A percentile compares a stretch with the other conserved stretches of the same genome.
These are phyloP conservation scores for Arachis monticola DNA, from an alignment of 331 rosid genomes.

Conservation along the genomic window DNA sequence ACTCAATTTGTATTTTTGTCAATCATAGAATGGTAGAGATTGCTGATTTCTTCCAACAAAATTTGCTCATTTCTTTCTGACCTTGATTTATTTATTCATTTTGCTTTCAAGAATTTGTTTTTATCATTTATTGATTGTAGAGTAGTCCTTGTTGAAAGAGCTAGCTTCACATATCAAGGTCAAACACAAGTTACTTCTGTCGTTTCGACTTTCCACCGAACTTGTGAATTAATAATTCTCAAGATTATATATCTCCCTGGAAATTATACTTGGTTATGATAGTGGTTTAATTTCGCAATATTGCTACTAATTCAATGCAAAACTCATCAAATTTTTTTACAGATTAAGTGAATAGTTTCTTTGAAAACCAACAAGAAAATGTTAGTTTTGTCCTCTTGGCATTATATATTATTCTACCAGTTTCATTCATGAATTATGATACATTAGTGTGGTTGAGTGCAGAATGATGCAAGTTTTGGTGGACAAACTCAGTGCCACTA, in stretches of 20 bases:
- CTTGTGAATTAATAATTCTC: too few species aligned
- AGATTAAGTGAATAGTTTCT: constrained; percentile 9
- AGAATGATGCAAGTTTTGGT: not conserved
- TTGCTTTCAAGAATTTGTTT: too few species aligned
- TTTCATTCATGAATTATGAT: too few species aligned
- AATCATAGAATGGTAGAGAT: not conserved
- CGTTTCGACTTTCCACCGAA: not conserved
- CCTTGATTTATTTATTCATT: not conserved
- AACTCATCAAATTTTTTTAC: not conserved
- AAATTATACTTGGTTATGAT: too few species aligned
- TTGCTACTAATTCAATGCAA: constrained; percentile 9
- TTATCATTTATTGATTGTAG: too few species aligned
- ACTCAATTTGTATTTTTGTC: too few species aligned
- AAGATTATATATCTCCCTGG: too few species aligned
- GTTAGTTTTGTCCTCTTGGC: constrained; percentile 19
- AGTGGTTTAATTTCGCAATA: not conserved
- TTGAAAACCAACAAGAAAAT: not conserved
- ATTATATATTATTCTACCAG: constrained; percentile 41
- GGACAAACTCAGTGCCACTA: constrained; percentile 72
- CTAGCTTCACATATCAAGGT: too few species aligned
- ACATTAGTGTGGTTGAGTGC: too few species aligned
- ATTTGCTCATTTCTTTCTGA: too few species aligned
- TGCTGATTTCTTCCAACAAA: too few species aligned
- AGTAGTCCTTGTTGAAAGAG: not conserved
- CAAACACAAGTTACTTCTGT: too few species aligned